These are phyloP conservation scores for Apium graveolens DNA, from an alignment of 129 eudicot species.

Conservation along the genomic window DNA sequence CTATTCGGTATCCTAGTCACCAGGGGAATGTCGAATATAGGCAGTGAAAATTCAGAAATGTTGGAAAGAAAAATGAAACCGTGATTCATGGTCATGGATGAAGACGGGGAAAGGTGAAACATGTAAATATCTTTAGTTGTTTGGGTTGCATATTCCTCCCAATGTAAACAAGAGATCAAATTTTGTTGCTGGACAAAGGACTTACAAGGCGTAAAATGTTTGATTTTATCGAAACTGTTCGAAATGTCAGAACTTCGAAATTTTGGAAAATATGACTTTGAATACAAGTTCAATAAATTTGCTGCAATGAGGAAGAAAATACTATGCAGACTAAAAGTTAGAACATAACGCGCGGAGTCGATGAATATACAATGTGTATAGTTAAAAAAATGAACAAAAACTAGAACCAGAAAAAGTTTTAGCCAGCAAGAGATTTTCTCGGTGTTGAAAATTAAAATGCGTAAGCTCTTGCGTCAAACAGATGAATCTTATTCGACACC, in stretches of 20 bases:
- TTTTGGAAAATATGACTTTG: no score
- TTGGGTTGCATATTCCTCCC: neutral
- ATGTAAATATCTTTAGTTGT: neutral
- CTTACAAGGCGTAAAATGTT: no score
- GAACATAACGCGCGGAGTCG: neutral
- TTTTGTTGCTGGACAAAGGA: neutral
- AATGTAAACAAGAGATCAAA: neutral
- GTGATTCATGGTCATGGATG: constrained; percentile 14
- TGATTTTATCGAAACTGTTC: no score
- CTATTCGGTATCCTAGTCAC: constrained; percentile 49
- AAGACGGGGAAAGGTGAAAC: neutral
- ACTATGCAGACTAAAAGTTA: no score
- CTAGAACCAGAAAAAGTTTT: neutral
- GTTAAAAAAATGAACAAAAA: neutral
- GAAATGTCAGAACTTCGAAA: no score
- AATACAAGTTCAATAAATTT: neutral
- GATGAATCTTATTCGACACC: neutral
- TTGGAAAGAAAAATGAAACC: constrained; percentile 2
- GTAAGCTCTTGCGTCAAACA: constrained; percentile 8
- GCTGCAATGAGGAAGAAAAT: no score
- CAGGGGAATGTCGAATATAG: constrained; percentile 26
- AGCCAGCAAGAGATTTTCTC: neutral
- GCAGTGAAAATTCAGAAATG: constrained; percentile 19
- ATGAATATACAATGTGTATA: neutral
- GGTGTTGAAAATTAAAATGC: neutral